These are phyloP conservation scores for Astrothelium subdiscretum DNA, from an alignment of 495 filamentous ascomycete species.

Conservation along the genomic window DNA sequence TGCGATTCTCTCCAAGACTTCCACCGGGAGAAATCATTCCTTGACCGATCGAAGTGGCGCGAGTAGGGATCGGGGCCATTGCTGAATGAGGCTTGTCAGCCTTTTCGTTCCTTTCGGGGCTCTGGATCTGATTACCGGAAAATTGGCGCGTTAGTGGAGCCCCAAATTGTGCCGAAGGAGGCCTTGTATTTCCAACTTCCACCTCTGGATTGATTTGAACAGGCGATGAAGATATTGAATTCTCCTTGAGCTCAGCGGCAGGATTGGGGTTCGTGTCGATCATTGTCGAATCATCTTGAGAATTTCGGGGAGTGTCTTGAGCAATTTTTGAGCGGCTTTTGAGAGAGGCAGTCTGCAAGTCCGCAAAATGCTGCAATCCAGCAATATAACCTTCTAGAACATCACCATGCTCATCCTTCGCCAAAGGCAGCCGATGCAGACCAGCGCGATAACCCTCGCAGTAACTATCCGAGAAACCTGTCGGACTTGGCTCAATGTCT, in stretches of 20 bases:
- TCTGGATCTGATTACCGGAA: neutral
- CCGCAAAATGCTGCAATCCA: conserved; percentile 11
- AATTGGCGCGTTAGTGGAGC: neutral
- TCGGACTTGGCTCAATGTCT: neutral
- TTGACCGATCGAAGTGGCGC: neutral
- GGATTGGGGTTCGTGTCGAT: neutral
- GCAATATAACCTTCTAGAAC: conserved; percentile 22
- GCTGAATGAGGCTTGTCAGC: neutral
- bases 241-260: neutral
- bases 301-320: neutral
- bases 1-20: conserved; percentile 1
- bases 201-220: neutral
- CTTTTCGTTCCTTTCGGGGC: neutral
- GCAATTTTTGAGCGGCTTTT: neutral
- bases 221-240: neutral
- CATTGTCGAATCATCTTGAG: neutral
- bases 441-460: conserved; percentile 25
- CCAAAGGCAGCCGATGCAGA: conserved; percentile 16
- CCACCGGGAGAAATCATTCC: neutral
- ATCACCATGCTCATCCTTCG: conserved; percentile 11
- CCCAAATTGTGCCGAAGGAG: neutral
- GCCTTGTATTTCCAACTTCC: neutral
- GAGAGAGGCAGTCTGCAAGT: neutral
- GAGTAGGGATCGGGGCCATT: neutral
- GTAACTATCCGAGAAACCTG: conserved; percentile 12